A percentile compares a stretch with the other conserved stretches of the same genome.
Conservation (phyloP, 768 basidiomycete species). For the Lactarius vividus region DNA sequence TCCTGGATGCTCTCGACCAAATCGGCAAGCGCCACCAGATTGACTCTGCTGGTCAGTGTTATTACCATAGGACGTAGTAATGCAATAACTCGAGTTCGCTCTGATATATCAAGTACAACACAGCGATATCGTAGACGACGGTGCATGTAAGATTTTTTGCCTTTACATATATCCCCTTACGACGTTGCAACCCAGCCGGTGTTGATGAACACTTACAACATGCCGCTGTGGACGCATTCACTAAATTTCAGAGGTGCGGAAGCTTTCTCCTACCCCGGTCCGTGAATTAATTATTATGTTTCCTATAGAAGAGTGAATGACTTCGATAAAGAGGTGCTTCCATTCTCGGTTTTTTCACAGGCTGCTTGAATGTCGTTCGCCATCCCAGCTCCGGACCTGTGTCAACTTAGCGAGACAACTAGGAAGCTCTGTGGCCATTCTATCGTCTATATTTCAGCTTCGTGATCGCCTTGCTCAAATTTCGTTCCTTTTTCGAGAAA, state of each 20-base stretch:
- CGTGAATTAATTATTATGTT: too few species aligned
- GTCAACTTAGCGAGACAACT: slow-evolving; percentile 71
- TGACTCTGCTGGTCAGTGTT: neutral
- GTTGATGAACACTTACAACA: neutral
- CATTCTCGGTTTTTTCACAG: neutral
- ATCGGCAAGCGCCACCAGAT: neutral
- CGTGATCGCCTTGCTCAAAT: slow-evolving; percentile 49
- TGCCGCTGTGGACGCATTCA: neutral
- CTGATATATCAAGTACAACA: neutral
- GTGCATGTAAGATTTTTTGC: too few species aligned
- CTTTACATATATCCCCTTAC: neutral
- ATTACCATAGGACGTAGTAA: neutral
- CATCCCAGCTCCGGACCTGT: slow-evolving; percentile 63
- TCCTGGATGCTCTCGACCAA: neutral
- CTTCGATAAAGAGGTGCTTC: slow-evolving; percentile 30
- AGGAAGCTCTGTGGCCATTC: slow-evolving; percentile 71
- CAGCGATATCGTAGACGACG: neutral
- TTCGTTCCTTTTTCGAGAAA: slow-evolving; percentile 62
- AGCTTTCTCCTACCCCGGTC: neutral
- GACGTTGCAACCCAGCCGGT: neutral
- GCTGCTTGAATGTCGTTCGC: slow-evolving; percentile 2
- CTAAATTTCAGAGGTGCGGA: neutral
- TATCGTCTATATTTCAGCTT: slow-evolving; percentile 40
- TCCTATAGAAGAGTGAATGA: neutral
- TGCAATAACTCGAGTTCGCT: too few species aligned